Evolutionary conservation across 2,329 filamentous ascomycete genomes (phyloP), one percentile per base, ranked within the genome.

Genomic region (Xylaria sp.): DNA sequence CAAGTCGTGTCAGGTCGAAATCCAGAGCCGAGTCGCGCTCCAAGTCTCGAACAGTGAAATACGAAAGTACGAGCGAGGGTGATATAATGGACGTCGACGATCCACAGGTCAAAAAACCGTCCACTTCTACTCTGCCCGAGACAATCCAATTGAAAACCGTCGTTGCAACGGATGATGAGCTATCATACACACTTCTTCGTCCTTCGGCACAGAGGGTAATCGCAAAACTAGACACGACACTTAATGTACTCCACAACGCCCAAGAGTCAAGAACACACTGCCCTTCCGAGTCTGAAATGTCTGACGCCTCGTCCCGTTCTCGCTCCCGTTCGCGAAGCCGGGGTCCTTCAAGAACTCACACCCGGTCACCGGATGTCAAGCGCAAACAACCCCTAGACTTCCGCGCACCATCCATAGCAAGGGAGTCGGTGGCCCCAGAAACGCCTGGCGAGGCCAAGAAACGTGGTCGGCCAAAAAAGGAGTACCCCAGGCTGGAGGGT

Each of bases 151-250:
- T 82, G 39, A 78, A 79, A 12, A 88, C 91, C 0, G 82, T 85
- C 2, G 79, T 93, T 5, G 86, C 91, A 8, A 85, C 88, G 1
- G 90, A 97, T 73, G 93, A 97, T 72, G 89, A 91, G 1, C 77
- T 83, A 56, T 92, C 93, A 0, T 82, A 85, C 66, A 77, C 80
- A 1, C 82, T 97, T 5, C 81, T 97, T 18, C 85, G 85, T 0
- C 93, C 93, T 0, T 85, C 88, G 0, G 85, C 92, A 12, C 85
- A 90, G n/a, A 90, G 93, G 71, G 86, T 94, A 18, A 83, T 97
- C 9, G 80, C 84, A 1, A 87, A 89, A 41, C 77, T 97, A 1
- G 93, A 97, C 73, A 78, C 83, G 5, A 84, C 95, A 0, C 85
- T 97, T 6, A 82, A 84, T 34, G 87, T 90, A 3, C 83, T 98